Evolutionary conservation across 768 basidiomycete species (phyloP).

Genomic region (Suillus paluster): DNA sequence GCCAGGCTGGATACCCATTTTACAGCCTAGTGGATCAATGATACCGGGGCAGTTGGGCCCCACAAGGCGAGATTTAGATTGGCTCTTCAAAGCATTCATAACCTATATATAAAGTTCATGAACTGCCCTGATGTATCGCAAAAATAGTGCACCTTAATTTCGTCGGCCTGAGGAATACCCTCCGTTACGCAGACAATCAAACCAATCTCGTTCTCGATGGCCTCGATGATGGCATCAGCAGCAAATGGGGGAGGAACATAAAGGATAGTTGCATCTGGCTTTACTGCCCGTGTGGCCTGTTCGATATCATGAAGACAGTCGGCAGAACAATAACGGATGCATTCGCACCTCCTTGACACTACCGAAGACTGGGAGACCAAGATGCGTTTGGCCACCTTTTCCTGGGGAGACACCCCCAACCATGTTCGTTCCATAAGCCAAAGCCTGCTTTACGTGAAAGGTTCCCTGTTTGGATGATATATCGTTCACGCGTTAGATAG

Average conservation of each 20-base stretch:
- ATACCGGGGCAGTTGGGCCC: slow-evolving; percentile 99
- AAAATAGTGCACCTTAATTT: slow-evolving; percentile 70
- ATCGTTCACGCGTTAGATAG: not conserved
- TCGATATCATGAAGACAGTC: slow-evolving; percentile 9
- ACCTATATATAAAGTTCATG: slow-evolving; percentile 52
- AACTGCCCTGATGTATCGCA: not conserved
- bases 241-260: slow-evolving; percentile 98
- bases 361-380: slow-evolving; percentile 94
- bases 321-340: slow-evolving; percentile 1
- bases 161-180: slow-evolving; percentile 97
- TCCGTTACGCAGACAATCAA: slow-evolving; percentile 99
- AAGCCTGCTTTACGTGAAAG: slow-evolving; percentile 93
- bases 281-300: slow-evolving; percentile 84
- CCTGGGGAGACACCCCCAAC: slow-evolving; percentile 97
- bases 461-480: slow-evolving; percentile 66
- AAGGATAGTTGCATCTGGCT: slow-evolving; percentile 93
- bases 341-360: slow-evolving; percentile 80
- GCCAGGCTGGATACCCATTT: slow-evolving; percentile 99
- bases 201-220: slow-evolving; percentile 97
- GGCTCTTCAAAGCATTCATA: slow-evolving; percentile 90
- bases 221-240: slow-evolving; percentile 97
- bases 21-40: slow-evolving; percentile 96
- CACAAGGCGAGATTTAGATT: slow-evolving; percentile 93
- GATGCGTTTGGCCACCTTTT: slow-evolving; percentile 95
- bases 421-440: slow-evolving; percentile 96